phyloP scores from a whole-genome alignment of 352 stramenopile species.

The Globisporangium okanoganense region DNA sequence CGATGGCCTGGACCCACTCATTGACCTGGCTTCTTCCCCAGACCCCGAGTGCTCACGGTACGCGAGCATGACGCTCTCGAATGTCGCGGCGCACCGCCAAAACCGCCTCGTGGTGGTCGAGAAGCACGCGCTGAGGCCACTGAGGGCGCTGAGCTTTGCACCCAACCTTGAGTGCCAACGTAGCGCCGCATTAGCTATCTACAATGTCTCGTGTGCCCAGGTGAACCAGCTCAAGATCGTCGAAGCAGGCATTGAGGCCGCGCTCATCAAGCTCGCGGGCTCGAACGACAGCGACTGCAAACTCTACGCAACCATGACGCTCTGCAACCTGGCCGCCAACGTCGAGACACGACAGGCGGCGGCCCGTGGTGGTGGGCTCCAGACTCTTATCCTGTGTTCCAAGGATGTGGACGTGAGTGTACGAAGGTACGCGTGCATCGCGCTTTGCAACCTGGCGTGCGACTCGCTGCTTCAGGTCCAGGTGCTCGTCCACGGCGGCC shows the following conservation, averaged over 20 bases:
- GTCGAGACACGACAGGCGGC: conserved; percentile 84
- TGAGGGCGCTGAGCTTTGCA: conserved; percentile 80
- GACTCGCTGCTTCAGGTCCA: conserved; percentile 87
- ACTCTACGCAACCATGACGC: conserved; percentile 92
- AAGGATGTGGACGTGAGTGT: conserved; percentile 88
- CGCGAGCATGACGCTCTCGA: conserved; percentile 93
- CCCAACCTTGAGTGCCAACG: conserved; percentile 89
- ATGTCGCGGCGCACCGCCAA: conserved; percentile 87
- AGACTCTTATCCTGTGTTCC: conserved; percentile 84
- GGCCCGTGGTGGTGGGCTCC: conserved; percentile 88
- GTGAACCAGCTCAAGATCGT: conserved; percentile 90
- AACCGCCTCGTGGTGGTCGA: conserved; percentile 90
- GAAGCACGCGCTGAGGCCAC: conserved; percentile 63
- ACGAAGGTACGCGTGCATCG: conserved; percentile 92
- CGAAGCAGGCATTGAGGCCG: conserved; percentile 80
- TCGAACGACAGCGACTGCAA: conserved; percentile 91
- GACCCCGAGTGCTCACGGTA: conserved; percentile 86
- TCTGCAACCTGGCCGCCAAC: conserved; percentile 95
- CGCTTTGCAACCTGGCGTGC: conserved; percentile 94
- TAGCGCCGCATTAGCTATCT: conserved; percentile 89
- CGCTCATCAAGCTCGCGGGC: conserved; percentile 83
- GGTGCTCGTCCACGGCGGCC: conserved; percentile 91
- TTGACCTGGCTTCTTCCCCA: conserved; percentile 68
- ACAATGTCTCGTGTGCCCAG: conserved; percentile 94
- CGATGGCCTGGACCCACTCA: conserved; percentile 66